phyloP scores from a whole-genome alignment of 2,329 filamentous ascomycete genomes.

The Colletotrichum lupini region DNA sequence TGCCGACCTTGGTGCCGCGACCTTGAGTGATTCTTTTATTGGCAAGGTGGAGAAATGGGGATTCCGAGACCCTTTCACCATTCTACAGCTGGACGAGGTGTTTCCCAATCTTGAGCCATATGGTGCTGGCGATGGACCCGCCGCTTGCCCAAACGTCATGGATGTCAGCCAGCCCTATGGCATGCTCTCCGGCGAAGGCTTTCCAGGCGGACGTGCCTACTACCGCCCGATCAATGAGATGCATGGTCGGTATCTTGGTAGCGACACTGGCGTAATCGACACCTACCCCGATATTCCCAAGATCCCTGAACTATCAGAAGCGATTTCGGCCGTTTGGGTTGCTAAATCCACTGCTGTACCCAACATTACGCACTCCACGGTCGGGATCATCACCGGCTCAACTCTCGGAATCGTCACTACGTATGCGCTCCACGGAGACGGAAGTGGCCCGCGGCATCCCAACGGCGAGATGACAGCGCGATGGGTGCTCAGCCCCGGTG shows the following conservation, averaged over 20 bases:
- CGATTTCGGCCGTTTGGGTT: slow-evolving; percentile 86
- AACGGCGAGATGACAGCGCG: slow-evolving; percentile 85
- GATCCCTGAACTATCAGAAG: slow-evolving; percentile 75
- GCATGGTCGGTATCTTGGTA: slow-evolving; percentile 78
- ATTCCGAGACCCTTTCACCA: slow-evolving; percentile 77
- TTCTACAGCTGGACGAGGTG: slow-evolving; percentile 82
- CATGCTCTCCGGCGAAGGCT: slow-evolving; percentile 86
- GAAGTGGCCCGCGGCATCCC: slow-evolving; percentile 69
- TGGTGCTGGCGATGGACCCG: slow-evolving; percentile 82
- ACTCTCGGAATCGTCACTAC: slow-evolving; percentile 85
- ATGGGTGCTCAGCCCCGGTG: slow-evolving; percentile 92
- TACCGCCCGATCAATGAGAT: slow-evolving; percentile 81
- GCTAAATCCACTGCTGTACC: slow-evolving; percentile 83
- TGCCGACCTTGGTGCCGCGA: slow-evolving; percentile 81
- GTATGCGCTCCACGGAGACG: slow-evolving; percentile 77
- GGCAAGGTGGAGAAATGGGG: slow-evolving; percentile 88
- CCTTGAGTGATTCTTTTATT: slow-evolving; percentile 80
- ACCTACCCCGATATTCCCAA: slow-evolving; percentile 80
- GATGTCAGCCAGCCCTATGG: slow-evolving; percentile 90
- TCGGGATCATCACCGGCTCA: slow-evolving; percentile 87
- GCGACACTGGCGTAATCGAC: slow-evolving; percentile 68
- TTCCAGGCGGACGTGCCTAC: slow-evolving; percentile 83
- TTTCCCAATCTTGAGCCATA: slow-evolving; percentile 79
- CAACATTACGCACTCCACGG: slow-evolving; percentile 77
- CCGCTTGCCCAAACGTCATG: slow-evolving; percentile 86